A percentile compares a stretch with the other conserved stretches of the same genome.
Conservation (phyloP, 2,329 filamentous ascomycete genomes). For the Claviceps spartinae region DNA sequence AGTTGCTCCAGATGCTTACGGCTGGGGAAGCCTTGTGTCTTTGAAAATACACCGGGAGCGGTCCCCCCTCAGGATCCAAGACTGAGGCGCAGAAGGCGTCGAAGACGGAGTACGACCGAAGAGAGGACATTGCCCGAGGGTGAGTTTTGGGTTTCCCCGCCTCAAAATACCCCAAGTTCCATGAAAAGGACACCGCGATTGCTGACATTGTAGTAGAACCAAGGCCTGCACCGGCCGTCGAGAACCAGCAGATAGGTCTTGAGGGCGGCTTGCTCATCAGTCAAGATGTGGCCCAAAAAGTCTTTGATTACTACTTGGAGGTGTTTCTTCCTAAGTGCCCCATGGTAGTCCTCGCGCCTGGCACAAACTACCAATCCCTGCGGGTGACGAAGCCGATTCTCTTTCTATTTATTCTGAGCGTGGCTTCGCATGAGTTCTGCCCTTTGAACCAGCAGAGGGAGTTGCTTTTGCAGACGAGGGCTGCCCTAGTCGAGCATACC, state of each 20-base stretch:
- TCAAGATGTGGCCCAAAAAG: constrained; percentile 1
- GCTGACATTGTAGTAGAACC: background rate
- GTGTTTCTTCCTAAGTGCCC: constrained; percentile 2
- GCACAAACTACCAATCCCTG: background rate
- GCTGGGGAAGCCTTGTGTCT: constrained; percentile 3
- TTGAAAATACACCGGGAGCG: background rate
- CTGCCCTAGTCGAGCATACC: background rate
- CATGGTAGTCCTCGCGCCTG: constrained; percentile 1
- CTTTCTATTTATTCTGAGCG: constrained; percentile 2
- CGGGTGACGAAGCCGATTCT: constrained; percentile 4
- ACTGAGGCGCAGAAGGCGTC: too few relatives aligned
- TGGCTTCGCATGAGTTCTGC: background rate
- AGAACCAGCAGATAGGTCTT: constrained; percentile 3
- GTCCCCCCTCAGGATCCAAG: too few relatives aligned
- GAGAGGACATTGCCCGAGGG: too few relatives aligned
- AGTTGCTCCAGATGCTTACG: constrained; percentile 1
- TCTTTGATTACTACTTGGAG: constrained; percentile 2
- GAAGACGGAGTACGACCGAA: too few relatives aligned
- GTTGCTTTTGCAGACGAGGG: background rate
- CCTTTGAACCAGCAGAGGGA: background rate
- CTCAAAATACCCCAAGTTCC: too few relatives aligned
- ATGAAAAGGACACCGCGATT: background rate
- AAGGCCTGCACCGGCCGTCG: constrained; percentile 2
- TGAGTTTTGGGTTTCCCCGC: too few relatives aligned
- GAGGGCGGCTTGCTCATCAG: constrained; percentile 2